These are phyloP conservation scores for Torulaspora quercuum DNA, from an alignment of 805 yeast genomes.

Conservation along the genomic window DNA sequence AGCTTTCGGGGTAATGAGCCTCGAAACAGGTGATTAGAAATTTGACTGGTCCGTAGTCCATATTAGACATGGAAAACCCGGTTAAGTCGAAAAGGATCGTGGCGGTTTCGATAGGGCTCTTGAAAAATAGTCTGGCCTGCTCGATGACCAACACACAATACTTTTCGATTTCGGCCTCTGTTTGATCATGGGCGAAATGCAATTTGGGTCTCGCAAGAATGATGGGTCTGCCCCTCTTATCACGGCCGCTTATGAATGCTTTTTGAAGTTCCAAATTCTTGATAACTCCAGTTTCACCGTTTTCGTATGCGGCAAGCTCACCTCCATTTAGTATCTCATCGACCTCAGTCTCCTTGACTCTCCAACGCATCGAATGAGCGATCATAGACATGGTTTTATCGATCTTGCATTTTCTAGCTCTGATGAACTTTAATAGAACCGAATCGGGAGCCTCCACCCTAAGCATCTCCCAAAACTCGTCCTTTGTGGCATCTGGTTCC, in stretches of 20 bases:
- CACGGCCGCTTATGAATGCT: conserved; percentile 71
- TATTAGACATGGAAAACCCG: conserved; percentile 83
- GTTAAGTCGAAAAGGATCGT: conserved; percentile 82
- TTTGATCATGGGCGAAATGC: conserved; percentile 67
- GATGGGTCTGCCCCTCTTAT: conserved; percentile 70
- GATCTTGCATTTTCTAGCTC: conserved; percentile 85
- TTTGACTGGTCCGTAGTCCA: conserved; percentile 90
- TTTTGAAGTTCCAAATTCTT: conserved; percentile 54
- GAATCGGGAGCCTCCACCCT: conserved; percentile 84
- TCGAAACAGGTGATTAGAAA: conserved; percentile 86
- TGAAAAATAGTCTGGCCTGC: conserved; percentile 68
- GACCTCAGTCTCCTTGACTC: conserved; percentile 55
- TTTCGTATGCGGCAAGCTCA: conserved; percentile 58
- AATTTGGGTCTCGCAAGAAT: conserved; percentile 75
- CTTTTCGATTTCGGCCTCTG: conserved; percentile 66
- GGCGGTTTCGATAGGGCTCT: conserved; percentile 74
- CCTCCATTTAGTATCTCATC: conserved; percentile 66
- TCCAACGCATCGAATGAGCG: conserved; percentile 72
- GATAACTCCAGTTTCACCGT: conserved; percentile 43
- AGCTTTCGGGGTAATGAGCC: conserved; percentile 93
- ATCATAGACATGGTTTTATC: conserved; percentile 68
- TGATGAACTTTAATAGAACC: conserved; percentile 64
- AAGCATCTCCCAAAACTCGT: conserved; percentile 54
- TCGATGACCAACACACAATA: conserved; percentile 79
- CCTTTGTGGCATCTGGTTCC: conserved; percentile 49